A percentile compares a stretch with the other conserved stretches of the same genome.
Evolutionary conservation across 805 yeast species (phyloP).

Genomic region (Wickerhamiella allomyrinae): DNA sequence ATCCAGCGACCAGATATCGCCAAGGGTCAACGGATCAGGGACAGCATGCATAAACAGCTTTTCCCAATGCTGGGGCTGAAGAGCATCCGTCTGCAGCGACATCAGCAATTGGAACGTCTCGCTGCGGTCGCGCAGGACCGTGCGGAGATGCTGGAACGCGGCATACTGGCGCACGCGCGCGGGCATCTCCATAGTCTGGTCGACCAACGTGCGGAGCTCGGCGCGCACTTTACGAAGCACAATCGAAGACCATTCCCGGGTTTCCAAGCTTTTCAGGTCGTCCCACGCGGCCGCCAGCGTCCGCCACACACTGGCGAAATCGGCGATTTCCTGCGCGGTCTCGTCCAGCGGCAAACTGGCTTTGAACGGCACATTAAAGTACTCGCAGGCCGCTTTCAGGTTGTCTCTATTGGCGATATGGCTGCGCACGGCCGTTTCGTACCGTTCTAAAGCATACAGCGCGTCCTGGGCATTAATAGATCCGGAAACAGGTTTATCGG

Average conservation of each 20-base stretch:
- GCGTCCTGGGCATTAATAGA: conserved; percentile 20
- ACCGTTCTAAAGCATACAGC: conserved; percentile 16
- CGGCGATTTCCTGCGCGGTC: conserved; percentile 36
- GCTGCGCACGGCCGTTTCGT: conserved; percentile 16
- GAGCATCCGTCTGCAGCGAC: conserved; percentile 36
- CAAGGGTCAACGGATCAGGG: conserved; percentile 29
- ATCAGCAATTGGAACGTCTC: conserved; percentile 10
- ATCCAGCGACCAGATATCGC: conserved; percentile 48
- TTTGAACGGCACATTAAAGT: conserved; percentile 25
- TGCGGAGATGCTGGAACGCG: conserved; percentile 49
- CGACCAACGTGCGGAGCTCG: conserved; percentile 37
- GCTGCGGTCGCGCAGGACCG: conserved; percentile 29
- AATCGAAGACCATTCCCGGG: conserved; percentile 35
- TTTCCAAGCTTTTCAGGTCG: conserved; percentile 31
- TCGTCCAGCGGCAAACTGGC: conserved; percentile 16
- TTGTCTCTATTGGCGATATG: conserved; percentile 12
- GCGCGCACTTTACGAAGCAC: conserved; percentile 33
- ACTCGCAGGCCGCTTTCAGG: conserved; percentile 24
- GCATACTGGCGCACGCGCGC: conserved; percentile 47
- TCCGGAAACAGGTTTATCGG: conserved; percentile 21
- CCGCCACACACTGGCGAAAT: conserved; percentile 50
- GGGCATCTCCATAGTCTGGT: conserved; percentile 38
- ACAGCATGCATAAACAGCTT: conserved; percentile 24
- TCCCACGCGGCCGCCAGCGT: conserved; percentile 40
- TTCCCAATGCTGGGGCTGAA: conserved; percentile 59